A percentile compares a stretch with the other conserved stretches of the same genome.
These are phyloP conservation scores for Phlyctochytrium arcticum DNA, from an alignment of 192 early-diverging fungal species.

Conservation along the genomic window DNA sequence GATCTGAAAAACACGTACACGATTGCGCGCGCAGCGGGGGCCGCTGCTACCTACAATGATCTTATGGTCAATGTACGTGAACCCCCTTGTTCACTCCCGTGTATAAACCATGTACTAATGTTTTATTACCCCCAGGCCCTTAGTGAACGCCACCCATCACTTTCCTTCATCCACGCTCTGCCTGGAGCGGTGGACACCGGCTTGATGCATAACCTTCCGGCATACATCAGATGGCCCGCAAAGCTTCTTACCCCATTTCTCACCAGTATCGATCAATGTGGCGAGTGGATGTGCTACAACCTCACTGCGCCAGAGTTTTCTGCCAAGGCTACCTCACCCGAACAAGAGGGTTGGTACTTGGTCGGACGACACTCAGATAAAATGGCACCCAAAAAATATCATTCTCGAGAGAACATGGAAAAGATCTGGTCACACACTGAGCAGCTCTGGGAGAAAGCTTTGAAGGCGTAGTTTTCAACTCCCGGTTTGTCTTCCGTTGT, in stretches of 20 bases:
- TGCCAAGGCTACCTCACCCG: no score
- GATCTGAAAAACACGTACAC: slow-evolving; percentile 25
- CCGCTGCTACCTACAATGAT: slow-evolving; percentile 29
- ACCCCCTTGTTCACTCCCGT: background rate
- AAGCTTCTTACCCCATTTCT: slow-evolving; percentile 9
- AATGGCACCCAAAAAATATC: no score
- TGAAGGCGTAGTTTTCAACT: no score
- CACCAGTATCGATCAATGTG: no score
- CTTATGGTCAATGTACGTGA: slow-evolving; percentile 16
- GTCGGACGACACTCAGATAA: no score
- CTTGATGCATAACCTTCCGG: slow-evolving; percentile 6
- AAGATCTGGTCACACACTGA: no score
- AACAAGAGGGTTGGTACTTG: no score
- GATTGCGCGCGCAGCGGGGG: slow-evolving; percentile 14
- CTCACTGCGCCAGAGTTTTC: no score
- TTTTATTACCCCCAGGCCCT: slow-evolving; percentile 1
- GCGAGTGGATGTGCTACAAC: no score
- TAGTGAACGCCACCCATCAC: slow-evolving; percentile 5
- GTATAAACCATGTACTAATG: background rate
- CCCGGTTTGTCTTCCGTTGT: no score
- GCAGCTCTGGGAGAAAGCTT: no score
- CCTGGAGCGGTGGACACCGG: slow-evolving; percentile 29
- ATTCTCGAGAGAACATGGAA: no score
- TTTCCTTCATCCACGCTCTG: slow-evolving; percentile 24
- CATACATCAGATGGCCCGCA: slow-evolving; percentile 4